Base-by-base conservation (phyloP, 2,329 filamentous ascomycete genomes). In the Penicillium sp. region DNA sequence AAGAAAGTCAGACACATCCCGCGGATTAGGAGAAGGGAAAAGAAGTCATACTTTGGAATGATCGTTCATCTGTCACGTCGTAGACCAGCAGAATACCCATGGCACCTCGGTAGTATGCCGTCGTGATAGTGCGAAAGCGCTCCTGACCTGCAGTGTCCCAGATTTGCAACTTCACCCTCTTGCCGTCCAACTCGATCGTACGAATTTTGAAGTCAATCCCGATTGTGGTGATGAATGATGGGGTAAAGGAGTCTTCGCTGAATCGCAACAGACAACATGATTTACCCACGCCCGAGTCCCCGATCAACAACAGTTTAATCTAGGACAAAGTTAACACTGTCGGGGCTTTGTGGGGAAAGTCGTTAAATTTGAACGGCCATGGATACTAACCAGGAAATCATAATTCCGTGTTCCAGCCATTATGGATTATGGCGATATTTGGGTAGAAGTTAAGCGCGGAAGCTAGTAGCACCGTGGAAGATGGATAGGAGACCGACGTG, bases 201-300 rank as follows among this genome's bases (percentile, higher is more conserved):
- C 94, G 87, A 76, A 99, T 99, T 85, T 99, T 99, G 84, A 99
- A 99, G 81, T 99, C 94, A 82, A 99, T 97, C 69, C 94, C 94
- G 79, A 99, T 99, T 63, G 94, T 99, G 62, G 93, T 96, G 82
- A 97, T 97, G 84, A 96, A 97, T 69, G 91, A 96, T 43, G 93
- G 93, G 53, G 93, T 97, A 81, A 96, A 97, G 47, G 91, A 95
- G 82, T 97, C 93, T 81, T 97, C 93, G 79, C 91, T 96, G 83
- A 97, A 97, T 70, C 93, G 91, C 74, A 97, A 83, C 76, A 97
- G 85, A 80, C 93, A 96, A 87, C 93, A 97, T 68, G 93, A 97
- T 81, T 97, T 97, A 77, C 93, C 93, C 62, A 97, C 93, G 73
- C 93, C 93, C 50, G 92, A 96, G 82, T 97, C 93, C 77, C 93